phyloP scores from a whole-genome alignment of 2,329 filamentous ascomycete genomes.

The Apiospora arundinis region DNA sequence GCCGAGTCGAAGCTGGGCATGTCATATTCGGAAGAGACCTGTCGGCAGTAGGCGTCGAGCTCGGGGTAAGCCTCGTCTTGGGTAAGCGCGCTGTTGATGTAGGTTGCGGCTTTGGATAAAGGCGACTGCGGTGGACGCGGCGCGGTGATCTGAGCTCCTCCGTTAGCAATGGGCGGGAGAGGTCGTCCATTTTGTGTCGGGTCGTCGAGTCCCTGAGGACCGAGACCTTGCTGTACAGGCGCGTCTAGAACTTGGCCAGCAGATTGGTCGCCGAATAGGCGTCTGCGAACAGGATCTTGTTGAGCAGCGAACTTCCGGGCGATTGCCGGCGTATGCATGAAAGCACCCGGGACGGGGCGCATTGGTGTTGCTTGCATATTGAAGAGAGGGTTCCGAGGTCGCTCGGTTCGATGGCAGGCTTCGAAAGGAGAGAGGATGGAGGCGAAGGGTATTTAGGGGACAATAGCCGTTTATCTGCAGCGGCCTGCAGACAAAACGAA shows the following conservation, averaged over 20 bases:
- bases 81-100: constrained; percentile 80
- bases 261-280: constrained; percentile 51
- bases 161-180: constrained; percentile 32
- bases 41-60: constrained; percentile 85
- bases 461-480: constrained; percentile 21
- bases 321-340: constrained; percentile 74
- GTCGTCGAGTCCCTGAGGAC: constrained; percentile 28
- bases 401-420: not conserved
- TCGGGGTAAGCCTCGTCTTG: constrained; percentile 85
- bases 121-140: constrained; percentile 51
- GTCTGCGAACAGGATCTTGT: constrained; percentile 56
- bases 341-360: constrained; percentile 77
- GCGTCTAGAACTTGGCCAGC: constrained; percentile 28
- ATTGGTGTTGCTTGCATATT: constrained; percentile 60
- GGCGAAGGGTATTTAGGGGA: not conserved
- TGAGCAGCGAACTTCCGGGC: constrained; percentile 53
- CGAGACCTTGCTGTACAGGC: constrained; percentile 24
- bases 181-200: constrained; percentile 21
- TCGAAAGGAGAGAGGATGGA: not conserved
- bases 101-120: constrained; percentile 79
- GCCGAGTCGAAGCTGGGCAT: constrained; percentile 69
- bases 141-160: constrained; percentile 33
- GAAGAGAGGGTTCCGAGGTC: not conserved
- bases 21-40: constrained; percentile 91
- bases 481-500: constrained; percentile 28